Percentiles rank a stretch among this genome's conserved stretches.
Conservation (phyloP, 78 protist genomes). For the Dictyostelium firmibasis region DNA sequence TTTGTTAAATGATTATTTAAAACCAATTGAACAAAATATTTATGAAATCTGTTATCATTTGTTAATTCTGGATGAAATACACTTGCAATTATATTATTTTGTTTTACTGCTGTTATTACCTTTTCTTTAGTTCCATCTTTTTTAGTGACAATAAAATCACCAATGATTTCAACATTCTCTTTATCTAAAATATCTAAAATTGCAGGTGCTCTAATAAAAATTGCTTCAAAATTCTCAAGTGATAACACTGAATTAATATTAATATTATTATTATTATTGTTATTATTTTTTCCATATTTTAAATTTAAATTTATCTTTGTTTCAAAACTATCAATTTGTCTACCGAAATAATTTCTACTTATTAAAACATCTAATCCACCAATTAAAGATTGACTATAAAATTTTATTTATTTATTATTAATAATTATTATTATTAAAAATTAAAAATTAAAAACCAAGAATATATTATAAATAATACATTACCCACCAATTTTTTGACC, state of each 20-base stretch:
- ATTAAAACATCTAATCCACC: slow-evolving; percentile 81
- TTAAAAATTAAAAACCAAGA: no score
- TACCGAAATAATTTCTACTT: slow-evolving; percentile 88
- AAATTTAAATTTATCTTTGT: slow-evolving; percentile 9
- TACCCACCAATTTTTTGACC: slow-evolving; percentile 77
- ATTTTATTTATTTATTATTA: not conserved
- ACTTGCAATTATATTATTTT: slow-evolving; percentile 70
- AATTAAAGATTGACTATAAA: slow-evolving; percentile 61
- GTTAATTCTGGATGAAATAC: slow-evolving; percentile 91
- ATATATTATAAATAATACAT: no score
- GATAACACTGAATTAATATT: not conserved
- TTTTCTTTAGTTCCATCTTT: slow-evolving; percentile 20
- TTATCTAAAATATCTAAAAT: not conserved
- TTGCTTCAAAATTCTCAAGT: slow-evolving; percentile 22
- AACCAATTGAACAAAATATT: slow-evolving; percentile 74
- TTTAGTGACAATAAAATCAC: not conserved
- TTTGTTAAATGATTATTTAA: not conserved
- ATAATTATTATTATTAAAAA: not conserved
- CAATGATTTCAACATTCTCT: not conserved
- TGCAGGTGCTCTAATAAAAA: slow-evolving; percentile 78
- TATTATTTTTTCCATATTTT: not conserved
- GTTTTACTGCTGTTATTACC: slow-evolving; percentile 26
- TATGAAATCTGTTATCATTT: slow-evolving; percentile 73
- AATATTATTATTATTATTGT: not conserved
- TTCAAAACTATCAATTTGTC: slow-evolving; percentile 85